Percentiles rank a stretch among this genome's conserved stretches.
Conservation (phyloP, 495 filamentous ascomycete genomes). For the Lophium mytilinum region DNA sequence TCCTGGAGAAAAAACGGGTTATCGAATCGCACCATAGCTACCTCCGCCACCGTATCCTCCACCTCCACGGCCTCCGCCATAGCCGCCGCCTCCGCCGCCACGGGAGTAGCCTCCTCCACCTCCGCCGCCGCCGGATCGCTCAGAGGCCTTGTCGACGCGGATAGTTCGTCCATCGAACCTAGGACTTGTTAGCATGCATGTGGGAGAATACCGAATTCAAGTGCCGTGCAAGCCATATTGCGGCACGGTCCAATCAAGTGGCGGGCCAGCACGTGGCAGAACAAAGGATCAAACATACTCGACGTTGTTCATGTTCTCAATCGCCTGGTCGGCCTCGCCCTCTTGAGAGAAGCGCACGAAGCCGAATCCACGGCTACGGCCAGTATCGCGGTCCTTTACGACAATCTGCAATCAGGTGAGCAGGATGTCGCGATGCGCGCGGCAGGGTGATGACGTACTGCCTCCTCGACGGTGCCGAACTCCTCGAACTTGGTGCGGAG, state of each 20-base stretch:
- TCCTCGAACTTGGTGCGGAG: slow-evolving; percentile 81
- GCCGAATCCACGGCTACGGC: slow-evolving; percentile 92
- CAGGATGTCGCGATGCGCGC: not conserved
- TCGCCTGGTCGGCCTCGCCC: slow-evolving; percentile 74
- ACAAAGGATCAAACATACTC: slow-evolving; percentile 54
- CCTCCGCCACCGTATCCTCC: slow-evolving; percentile 10
- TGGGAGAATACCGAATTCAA: not conserved
- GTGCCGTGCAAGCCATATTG: not conserved
- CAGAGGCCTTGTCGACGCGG: slow-evolving; percentile 92
- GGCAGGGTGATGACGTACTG: slow-evolving; percentile 48
- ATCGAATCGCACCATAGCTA: slow-evolving; percentile 13
- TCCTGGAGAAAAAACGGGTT: not conserved
- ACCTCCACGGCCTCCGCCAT: slow-evolving; percentile 6
- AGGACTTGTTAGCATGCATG: slow-evolving; percentile 4
- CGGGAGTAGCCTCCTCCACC: slow-evolving; percentile 37
- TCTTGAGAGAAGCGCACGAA: slow-evolving; percentile 85
- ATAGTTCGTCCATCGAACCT: slow-evolving; percentile 96
- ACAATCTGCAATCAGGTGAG: slow-evolving; percentile 57
- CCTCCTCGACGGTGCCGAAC: slow-evolving; percentile 84
- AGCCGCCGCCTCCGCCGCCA: slow-evolving; percentile 37
- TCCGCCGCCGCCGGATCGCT: slow-evolving; percentile 55
- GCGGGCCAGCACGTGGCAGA: not conserved
- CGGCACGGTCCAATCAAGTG: not conserved
- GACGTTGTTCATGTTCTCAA: slow-evolving; percentile 79
- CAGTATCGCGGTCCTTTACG: slow-evolving; percentile 94